Conservation (phyloP, 2,329 filamentous ascomycete species). For the Cladosporium colombiae region DNA sequence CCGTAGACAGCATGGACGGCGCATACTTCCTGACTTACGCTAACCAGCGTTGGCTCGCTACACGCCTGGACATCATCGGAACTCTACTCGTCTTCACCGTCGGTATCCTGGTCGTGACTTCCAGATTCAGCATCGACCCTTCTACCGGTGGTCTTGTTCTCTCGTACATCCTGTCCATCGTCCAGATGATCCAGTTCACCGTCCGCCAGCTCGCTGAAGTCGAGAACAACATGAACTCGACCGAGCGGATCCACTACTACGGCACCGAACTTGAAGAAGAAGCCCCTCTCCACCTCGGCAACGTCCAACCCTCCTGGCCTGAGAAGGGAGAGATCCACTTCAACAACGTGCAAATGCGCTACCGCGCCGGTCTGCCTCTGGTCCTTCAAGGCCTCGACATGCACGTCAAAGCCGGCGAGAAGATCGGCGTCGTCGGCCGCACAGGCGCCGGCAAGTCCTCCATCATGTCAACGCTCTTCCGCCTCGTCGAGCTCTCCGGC, state of each 20-base stretch:
- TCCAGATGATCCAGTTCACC: conserved; percentile 94
- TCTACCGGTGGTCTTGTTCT: conserved; percentile 85
- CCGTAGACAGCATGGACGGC: conserved; percentile 88
- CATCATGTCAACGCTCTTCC: conserved; percentile 81
- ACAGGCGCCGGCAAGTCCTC: conserved; percentile 82
- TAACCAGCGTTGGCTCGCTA: conserved; percentile 90
- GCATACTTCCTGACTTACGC: conserved; percentile 95
- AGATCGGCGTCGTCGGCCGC: conserved; percentile 77
- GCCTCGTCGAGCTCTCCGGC: conserved; percentile 57
- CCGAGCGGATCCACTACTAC: conserved; percentile 89
- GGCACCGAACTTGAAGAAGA: conserved; percentile 85
- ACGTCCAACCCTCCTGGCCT: conserved; percentile 77
- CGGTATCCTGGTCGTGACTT: conserved; percentile 88
- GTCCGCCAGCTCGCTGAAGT: conserved; percentile 92
- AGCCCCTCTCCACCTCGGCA: conserved; percentile 72
- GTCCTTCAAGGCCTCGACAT: conserved; percentile 57
- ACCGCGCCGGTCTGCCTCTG: conserved; percentile 50
- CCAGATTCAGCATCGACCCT: conserved; percentile 79
- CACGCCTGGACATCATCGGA: conserved; percentile 81
- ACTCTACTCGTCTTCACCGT: conserved; percentile 83
- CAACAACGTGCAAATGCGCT: conserved; percentile 54
- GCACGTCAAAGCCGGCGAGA: conserved; percentile 73
- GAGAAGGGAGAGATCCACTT: conserved; percentile 70
- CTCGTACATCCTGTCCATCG: conserved; percentile 89
- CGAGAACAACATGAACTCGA: conserved; percentile 97